A percentile compares a stretch with the other conserved stretches of the same genome.
Evolutionary conservation across 306 rosid species (phyloP).

Genomic region (Vigna mungo): DNA sequence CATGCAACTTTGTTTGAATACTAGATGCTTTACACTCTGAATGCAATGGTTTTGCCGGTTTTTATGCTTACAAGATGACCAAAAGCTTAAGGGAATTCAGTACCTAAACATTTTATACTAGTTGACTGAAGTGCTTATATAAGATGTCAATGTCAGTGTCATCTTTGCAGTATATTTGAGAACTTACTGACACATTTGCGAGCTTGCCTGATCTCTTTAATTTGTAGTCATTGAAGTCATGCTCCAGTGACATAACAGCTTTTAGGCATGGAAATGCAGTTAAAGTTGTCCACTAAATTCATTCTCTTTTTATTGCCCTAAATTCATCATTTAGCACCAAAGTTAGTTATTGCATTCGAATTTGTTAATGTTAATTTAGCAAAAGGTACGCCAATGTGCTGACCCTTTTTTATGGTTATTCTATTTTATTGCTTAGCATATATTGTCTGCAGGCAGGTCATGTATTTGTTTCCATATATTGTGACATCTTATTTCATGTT

Average conservation of each 20-base stretch:
- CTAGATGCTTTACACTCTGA: constrained; percentile 8
- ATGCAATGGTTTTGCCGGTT: constrained; percentile 10
- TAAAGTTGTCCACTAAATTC: constrained; percentile 1
- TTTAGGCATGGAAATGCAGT: constrained; percentile 1
- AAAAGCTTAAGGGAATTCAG: constrained; percentile 5
- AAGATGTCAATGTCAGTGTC: constrained; percentile 13
- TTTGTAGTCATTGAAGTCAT: constrained; percentile 1
- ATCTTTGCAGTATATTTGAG: constrained; percentile 19
- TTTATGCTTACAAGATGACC: not conserved
- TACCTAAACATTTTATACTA: constrained; percentile 1
- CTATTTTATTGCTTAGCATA: not conserved
- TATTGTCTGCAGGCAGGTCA: not conserved
- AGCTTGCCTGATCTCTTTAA: constrained; percentile 5
- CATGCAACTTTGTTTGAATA: constrained; percentile 8
- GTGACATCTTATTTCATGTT: constrained; percentile 4
- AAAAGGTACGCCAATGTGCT: not conserved
- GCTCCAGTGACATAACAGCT: not conserved
- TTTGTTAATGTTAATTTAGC: not conserved
- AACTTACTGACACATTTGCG: not conserved
- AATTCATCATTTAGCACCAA: constrained; percentile 6
- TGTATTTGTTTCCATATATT: constrained; percentile 12
- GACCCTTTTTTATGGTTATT: not conserved
- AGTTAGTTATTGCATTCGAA: not conserved
- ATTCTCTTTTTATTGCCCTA: not conserved
- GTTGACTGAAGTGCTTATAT: constrained; percentile 16